These are phyloP conservation scores for Panicum miliaceum DNA, from an alignment of 176 grass and related monocot genomes.

Conservation along the genomic window DNA sequence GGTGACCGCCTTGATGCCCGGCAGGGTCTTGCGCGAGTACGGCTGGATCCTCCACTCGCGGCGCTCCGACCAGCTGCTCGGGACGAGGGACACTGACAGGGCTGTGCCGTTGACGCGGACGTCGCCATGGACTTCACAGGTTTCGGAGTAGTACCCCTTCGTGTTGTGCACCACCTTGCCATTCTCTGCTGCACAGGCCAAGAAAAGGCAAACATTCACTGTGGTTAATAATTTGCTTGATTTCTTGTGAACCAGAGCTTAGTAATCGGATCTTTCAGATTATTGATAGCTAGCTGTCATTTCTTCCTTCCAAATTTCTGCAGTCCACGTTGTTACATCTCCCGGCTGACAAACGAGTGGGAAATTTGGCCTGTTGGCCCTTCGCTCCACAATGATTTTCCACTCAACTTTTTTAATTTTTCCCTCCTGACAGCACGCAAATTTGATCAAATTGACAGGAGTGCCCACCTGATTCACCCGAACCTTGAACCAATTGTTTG, in stretches of 20 bases:
- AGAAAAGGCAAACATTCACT: neutral
- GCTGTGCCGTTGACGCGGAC: constrained; percentile 6
- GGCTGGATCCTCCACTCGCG: constrained; percentile 6
- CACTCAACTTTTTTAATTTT: no score
- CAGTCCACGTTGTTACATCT: no score
- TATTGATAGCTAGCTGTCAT: no score
- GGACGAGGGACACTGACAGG: neutral
- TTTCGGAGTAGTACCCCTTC: neutral
- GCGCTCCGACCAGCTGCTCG: neutral
- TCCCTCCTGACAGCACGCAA: neutral
- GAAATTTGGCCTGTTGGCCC: no score
- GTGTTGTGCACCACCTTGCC: neutral
- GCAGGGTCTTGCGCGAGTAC: neutral
- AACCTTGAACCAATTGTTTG: neutral
- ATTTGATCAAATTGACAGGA: neutral
- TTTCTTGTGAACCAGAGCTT: neutral
- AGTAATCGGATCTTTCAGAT: no score
- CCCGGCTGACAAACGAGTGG: no score
- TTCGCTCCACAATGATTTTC: no score
- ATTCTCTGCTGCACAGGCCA: neutral
- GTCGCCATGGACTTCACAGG: constrained; percentile 19
- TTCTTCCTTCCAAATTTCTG: no score
- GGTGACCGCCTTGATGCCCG: neutral
- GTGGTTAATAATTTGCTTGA: neutral
- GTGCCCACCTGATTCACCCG: constrained; percentile 2